Conservation (phyloP, 371 early-diverging fungal species). For the Nematocida displodere region DNA sequence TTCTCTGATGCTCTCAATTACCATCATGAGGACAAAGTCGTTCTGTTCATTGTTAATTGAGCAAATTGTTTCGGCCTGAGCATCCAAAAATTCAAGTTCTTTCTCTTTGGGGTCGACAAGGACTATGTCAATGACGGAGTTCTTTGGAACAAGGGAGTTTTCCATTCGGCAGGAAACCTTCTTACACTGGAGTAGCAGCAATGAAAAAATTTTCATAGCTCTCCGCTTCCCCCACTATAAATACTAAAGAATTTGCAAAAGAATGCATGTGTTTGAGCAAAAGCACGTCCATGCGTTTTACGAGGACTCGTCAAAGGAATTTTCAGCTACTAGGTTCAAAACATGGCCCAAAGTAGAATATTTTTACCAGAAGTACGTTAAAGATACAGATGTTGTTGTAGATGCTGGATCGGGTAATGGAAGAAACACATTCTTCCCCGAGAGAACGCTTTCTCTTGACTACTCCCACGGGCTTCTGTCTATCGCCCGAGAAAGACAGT, state of each 20-base stretch:
- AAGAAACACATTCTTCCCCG: conserved; percentile 49
- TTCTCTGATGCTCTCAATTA: conserved; percentile 2
- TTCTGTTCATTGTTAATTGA: conserved; percentile 3
- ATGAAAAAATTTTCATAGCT: conserved; percentile 47
- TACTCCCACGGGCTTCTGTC: conserved; percentile 42
- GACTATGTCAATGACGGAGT: not conserved
- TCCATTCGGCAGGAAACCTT: conserved; percentile 8
- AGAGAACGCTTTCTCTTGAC: conserved; percentile 57
- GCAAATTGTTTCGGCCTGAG: conserved; percentile 3
- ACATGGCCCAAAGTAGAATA: conserved; percentile 56
- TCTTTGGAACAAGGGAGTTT: conserved; percentile 11
- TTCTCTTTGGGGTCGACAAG: not conserved
- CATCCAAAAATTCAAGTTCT: conserved; percentile 22
- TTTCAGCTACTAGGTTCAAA: conserved; percentile 58
- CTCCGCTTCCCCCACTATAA: not conserved
- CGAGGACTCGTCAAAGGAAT: conserved; percentile 50
- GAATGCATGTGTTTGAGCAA: conserved; percentile 55
- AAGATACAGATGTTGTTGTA: conserved; percentile 37
- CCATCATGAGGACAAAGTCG: conserved; percentile 8
- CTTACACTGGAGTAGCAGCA: conserved; percentile 49
- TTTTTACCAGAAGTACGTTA: conserved; percentile 55
- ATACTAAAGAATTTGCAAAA: not conserved
- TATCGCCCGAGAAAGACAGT: conserved; percentile 19
- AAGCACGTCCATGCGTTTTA: conserved; percentile 64
- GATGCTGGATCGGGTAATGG: conserved; percentile 65